Base-by-base conservation (phyloP, 2,329 filamentous ascomycete genomes). In the Periconia macrospinosa region DNA sequence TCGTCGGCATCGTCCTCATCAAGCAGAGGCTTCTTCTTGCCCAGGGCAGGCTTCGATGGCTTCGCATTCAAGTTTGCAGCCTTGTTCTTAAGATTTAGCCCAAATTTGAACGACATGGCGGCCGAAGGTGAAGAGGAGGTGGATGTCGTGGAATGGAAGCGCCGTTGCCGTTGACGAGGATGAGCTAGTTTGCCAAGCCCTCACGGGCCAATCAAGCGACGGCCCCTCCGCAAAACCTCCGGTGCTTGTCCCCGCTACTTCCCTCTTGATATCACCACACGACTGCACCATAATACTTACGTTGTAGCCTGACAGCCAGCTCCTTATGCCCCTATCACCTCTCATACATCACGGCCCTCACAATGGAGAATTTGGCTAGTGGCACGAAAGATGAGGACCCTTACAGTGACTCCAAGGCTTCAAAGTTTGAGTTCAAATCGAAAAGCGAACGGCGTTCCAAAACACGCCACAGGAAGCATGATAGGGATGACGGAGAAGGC, bases 51-150 rank as follows among this genome's bases (percentile, higher is more conserved):
- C 45, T 69, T 69, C 15, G 50, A 48, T 3, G 54, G 40, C 45
- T 65, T 70, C 3, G 50, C 55, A 7, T 53, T 57, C 14, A 52
- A 54, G 18, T 53, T 60, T 13, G 57, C 42, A 11, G 58, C 44
- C 70, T 87, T 89, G 66, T 85, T 87, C 47, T 80, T 74, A 43
- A 85, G 61, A 65, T 83, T 88, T 40, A 89, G 78, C 47, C 86
- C 86, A 61, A 81, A 82, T 18, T 79, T 79, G 49, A 83, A 74
- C 15, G 71, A 67, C 72, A 73, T 73, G 56, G 40, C 64, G 60
- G 37, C 49, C 44, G 37, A 50, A 49, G 23, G 44, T 42, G n/a
- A n/a, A 17, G 35, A 18, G 17, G 17, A 27, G 18, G 48, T 45
- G 47, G 47, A 35, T 41, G 41, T 27, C 15, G 33, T 37, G 33